These are phyloP conservation scores for Crithidia mellificae DNA, from an alignment of 208 protist species.

Conservation along the genomic window DNA sequence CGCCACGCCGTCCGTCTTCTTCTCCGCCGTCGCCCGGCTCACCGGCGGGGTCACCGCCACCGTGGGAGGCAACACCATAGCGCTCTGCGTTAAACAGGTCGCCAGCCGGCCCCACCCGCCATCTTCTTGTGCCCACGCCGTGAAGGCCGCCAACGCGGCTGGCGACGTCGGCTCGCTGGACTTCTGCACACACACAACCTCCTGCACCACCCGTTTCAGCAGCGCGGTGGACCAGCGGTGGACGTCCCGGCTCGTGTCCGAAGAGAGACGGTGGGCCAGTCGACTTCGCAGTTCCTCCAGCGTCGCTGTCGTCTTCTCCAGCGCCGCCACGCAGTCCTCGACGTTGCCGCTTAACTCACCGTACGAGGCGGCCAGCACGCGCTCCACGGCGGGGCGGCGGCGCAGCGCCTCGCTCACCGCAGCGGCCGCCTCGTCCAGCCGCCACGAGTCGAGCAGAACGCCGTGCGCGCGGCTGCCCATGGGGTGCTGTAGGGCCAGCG, in stretches of 20 bases:
- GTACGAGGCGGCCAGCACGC: constrained; percentile 52
- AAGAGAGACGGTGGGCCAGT: constrained; percentile 57
- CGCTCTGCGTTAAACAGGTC: constrained; percentile 44
- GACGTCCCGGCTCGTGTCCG: constrained; percentile 59
- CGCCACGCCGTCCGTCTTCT: background rate
- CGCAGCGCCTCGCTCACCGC: constrained; percentile 39
- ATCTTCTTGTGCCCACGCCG: constrained; percentile 35
- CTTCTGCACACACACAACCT: constrained; percentile 48
- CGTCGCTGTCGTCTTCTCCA: constrained; percentile 38
- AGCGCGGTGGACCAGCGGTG: constrained; percentile 49
- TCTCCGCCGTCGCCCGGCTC: background rate
- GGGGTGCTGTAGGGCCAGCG: constrained; percentile 32
- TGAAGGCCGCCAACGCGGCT: constrained; percentile 26
- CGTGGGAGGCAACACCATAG: constrained; percentile 52
- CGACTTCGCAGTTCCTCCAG: constrained; percentile 73
- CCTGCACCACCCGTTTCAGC: constrained; percentile 44
- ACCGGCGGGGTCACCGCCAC: background rate
- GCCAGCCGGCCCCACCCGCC: constrained; percentile 33
- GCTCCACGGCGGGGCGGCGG: constrained; percentile 47
- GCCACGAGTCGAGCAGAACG: constrained; percentile 55
- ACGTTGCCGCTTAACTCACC: constrained; percentile 67
- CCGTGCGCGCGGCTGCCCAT: constrained; percentile 21
- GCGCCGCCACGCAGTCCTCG: constrained; percentile 42
- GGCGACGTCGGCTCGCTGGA: constrained; percentile 28
- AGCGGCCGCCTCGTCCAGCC: constrained; percentile 32